A percentile compares a stretch with the other conserved stretches of the same genome.
Conservation (phyloP, 2,329 filamentous ascomycete species). For the Cladophialophora bantiana region DNA sequence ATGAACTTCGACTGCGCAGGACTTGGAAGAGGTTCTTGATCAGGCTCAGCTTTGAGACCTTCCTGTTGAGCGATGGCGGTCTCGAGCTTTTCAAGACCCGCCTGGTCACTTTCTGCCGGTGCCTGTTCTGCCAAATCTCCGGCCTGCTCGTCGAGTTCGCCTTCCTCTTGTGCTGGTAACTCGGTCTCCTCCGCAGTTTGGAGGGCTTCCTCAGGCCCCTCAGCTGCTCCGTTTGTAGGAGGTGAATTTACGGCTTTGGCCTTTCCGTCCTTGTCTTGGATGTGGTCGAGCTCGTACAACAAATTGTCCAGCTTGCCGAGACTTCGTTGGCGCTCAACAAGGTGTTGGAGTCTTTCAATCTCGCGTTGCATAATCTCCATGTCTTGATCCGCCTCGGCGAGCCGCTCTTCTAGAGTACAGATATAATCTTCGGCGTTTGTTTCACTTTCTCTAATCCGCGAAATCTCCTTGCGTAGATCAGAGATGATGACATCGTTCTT, state of each 20-base stretch:
- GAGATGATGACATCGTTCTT: slow-evolving; percentile 84
- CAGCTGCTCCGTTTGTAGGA: slow-evolving; percentile 47
- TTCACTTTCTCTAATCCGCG: slow-evolving; percentile 87
- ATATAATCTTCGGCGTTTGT: slow-evolving; percentile 94
- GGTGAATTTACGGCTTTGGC: slow-evolving; percentile 48
- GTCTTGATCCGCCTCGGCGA: slow-evolving; percentile 95
- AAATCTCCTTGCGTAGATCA: slow-evolving; percentile 90
- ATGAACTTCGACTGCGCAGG: slow-evolving; percentile 85
- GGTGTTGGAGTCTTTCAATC: slow-evolving; percentile 90
- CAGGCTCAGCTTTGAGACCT: slow-evolving; percentile 53
- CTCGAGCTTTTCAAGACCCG: slow-evolving; percentile 48
- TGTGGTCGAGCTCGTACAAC: slow-evolving; percentile 84
- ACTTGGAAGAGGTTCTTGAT: slow-evolving; percentile 64
- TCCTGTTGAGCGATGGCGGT: slow-evolving; percentile 41
- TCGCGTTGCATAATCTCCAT: slow-evolving; percentile 96
- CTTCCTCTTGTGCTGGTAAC: slow-evolving; percentile 43
- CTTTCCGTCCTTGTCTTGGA: slow-evolving; percentile 64
- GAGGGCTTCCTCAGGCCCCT: slow-evolving; percentile 50
- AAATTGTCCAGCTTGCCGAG: slow-evolving; percentile 93
- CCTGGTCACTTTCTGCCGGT: slow-evolving; percentile 41
- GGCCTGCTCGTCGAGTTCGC: slow-evolving; percentile 37
- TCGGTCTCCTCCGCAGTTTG: slow-evolving; percentile 55
- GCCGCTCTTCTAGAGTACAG: slow-evolving; percentile 89
- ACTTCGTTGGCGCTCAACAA: slow-evolving; percentile 92
- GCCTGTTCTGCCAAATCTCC: slow-evolving; percentile 36